These are phyloP conservation scores for Hibiscus syriacus DNA, from an alignment of 345 rosid genomes.

Conservation along the genomic window DNA sequence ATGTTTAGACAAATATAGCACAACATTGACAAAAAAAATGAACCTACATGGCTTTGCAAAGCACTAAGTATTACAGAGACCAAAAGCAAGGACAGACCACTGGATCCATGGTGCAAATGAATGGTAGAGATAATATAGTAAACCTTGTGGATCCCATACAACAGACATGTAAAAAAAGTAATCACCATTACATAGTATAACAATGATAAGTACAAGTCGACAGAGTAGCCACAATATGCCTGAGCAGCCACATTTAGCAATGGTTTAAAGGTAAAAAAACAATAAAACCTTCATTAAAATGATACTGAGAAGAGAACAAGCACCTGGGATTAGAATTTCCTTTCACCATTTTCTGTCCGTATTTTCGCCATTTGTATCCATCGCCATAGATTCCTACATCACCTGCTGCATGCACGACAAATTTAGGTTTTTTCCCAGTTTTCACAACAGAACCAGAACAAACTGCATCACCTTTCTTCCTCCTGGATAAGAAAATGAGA, in stretches of 20 bases:
- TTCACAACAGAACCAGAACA: slow-evolving; percentile 36
- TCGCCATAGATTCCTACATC: slow-evolving; percentile 85
- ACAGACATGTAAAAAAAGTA: background rate
- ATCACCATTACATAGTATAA: background rate
- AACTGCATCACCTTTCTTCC: slow-evolving; percentile 39
- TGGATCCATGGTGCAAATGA: background rate
- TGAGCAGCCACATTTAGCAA: background rate
- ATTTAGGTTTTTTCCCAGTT: slow-evolving; percentile 69
- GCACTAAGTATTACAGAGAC: background rate
- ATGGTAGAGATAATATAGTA: background rate
- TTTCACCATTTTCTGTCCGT: slow-evolving; percentile 96
- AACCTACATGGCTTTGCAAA: background rate
- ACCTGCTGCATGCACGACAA: slow-evolving; percentile 79
- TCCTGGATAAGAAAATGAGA: slow-evolving; percentile 32
- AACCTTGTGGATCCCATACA: background rate
- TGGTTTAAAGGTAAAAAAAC: background rate
- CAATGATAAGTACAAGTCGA: background rate
- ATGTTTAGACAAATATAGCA: background rate
- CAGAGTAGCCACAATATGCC: background rate
- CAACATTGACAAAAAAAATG: slow-evolving; percentile 6
- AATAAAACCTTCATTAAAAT: background rate
- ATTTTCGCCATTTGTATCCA: slow-evolving; percentile 96
- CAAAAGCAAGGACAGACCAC: background rate
- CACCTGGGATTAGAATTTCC: slow-evolving; percentile 92
- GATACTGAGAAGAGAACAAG: slow-evolving; percentile 11